Evolutionary conservation across 75 land plant genomes (phyloP).

Genomic region (Larix kaempferi): DNA sequence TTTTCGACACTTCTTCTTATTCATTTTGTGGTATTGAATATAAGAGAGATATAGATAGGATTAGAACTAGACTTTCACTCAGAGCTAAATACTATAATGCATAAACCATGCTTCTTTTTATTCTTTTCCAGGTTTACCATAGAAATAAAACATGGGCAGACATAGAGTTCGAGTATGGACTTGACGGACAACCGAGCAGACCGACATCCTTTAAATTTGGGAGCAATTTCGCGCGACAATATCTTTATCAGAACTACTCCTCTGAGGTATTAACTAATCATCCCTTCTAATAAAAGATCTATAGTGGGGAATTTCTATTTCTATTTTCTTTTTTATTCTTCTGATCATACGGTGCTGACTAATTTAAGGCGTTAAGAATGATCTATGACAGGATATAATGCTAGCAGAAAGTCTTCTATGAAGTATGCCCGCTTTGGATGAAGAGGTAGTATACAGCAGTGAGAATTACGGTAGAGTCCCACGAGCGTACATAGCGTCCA

Average conservation of each 20-base stretch:
- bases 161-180: no score
- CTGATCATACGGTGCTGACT: neutral
- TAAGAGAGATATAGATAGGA: no score
- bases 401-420: neutral
- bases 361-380: neutral
- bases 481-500: slow-evolving; percentile 21
- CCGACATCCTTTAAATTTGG: neutral
- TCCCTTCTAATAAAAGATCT: neutral
- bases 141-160: neutral
- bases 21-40: no score
- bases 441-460: neutral
- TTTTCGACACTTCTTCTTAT: no score
- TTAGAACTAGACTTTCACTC: no score
- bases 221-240: neutral
- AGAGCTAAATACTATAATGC: no score
- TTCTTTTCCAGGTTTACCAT: no score
- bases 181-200: no score
- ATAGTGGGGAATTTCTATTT: neutral
- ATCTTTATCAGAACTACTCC: slow-evolving; percentile 7
- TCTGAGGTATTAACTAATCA: slow-evolving; percentile 4
- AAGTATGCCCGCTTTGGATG: neutral
- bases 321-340: neutral
- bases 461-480: slow-evolving; percentile 18
- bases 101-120: no score
- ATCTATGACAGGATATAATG: slow-evolving; percentile 2